Conservation (phyloP, 768 basidiomycete species). For the Mycena epipterygia region DNA sequence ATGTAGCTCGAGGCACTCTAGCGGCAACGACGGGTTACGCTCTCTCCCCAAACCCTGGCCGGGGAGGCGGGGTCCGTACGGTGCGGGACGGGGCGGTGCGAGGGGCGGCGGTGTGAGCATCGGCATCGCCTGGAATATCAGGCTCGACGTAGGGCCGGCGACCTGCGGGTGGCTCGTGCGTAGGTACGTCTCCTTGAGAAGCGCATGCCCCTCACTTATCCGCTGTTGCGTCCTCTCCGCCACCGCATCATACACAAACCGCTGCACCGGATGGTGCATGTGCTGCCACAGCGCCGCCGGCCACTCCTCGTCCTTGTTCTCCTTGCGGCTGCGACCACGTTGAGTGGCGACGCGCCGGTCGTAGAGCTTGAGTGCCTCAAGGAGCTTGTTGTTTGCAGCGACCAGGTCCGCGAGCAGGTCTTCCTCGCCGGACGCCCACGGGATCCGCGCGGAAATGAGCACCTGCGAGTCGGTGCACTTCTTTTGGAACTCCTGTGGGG, state of each 20-base stretch:
- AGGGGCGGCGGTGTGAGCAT: conserved; percentile 74
- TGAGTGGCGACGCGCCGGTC: conserved; percentile 20
- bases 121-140: conserved; percentile 17
- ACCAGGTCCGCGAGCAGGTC: conserved; percentile 21
- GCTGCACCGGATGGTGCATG: conserved; percentile 62
- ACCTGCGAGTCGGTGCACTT: conserved; percentile 89
- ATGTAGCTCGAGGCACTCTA: too few species aligned
- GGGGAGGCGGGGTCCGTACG: conserved; percentile 82
- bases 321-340: conserved; percentile 16
- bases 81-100: too few species aligned
- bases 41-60: too few species aligned
- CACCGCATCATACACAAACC: conserved; percentile 92
- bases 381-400: conserved; percentile 15
- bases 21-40: too few species aligned
- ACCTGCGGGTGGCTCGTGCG: conserved; percentile 18
- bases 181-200: conserved; percentile 30
- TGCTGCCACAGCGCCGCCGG: conserved; percentile 41
- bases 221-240: conserved; percentile 71
- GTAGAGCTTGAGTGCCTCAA: conserved; percentile 23
- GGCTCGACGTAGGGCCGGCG: neutral
- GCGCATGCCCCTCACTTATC: conserved; percentile 54
- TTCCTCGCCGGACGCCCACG: conserved; percentile 79
- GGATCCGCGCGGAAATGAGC: conserved; percentile 87
- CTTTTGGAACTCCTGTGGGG: conserved; percentile 80
- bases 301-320: conserved; percentile 41